phyloP scores from a whole-genome alignment of 2,329 filamentous ascomycete species.

The Curvularia hawaiiensis region DNA sequence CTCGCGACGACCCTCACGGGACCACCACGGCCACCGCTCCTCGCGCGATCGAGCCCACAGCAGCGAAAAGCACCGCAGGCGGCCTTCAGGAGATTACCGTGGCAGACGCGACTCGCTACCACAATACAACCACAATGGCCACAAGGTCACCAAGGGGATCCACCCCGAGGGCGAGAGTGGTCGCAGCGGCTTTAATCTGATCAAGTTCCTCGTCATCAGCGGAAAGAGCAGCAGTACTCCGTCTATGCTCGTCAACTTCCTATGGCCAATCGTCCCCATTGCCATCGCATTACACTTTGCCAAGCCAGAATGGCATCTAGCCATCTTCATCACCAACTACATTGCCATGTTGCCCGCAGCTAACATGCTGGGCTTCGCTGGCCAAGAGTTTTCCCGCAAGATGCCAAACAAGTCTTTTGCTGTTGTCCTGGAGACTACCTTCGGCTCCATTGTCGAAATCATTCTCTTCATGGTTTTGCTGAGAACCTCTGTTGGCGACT shows the following conservation, averaged over 20 bases:
- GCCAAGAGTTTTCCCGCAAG: constrained; percentile 74
- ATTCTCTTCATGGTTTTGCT: constrained; percentile 82
- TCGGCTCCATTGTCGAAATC: constrained; percentile 80
- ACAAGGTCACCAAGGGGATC: constrained; percentile 50
- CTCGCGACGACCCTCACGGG: constrained; percentile 23
- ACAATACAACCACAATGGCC: constrained; percentile 52
- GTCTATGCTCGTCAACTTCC: constrained; percentile 69
- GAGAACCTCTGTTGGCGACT: constrained; percentile 48
- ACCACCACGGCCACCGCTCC: constrained; percentile 20
- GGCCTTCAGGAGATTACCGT: constrained; percentile 14
- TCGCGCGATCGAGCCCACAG: constrained; percentile 31
- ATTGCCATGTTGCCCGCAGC: constrained; percentile 79
- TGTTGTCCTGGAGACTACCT: constrained; percentile 62
- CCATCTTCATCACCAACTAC: constrained; percentile 73
- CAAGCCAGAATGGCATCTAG: constrained; percentile 61
- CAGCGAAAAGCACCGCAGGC: constrained; percentile 29
- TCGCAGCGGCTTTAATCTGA: constrained; percentile 66
- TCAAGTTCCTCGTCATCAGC: constrained; percentile 67
- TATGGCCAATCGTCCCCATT: constrained; percentile 77
- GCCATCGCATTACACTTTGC: constrained; percentile 69
- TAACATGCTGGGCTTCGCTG: constrained; percentile 76
- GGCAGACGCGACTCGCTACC: constrained; percentile 32
- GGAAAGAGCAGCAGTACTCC: constrained; percentile 67
- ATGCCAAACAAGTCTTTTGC: constrained; percentile 71
- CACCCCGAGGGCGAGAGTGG: constrained; percentile 69